phyloP scores from a whole-genome alignment of 768 basidiomycete species.

The Suillus tomentosus region DNA sequence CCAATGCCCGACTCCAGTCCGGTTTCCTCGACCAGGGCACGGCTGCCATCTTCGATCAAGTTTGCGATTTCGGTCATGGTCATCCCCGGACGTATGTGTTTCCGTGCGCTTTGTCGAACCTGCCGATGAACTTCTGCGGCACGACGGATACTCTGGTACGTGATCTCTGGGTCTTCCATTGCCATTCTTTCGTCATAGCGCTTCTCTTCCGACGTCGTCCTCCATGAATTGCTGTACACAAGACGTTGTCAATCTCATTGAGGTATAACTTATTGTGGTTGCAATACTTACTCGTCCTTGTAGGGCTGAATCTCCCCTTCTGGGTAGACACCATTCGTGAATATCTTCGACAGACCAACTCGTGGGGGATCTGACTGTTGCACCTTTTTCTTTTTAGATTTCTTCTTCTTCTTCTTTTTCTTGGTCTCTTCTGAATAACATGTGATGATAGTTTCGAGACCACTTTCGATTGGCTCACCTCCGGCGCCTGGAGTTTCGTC shows the following conservation, averaged over 20 bases:
- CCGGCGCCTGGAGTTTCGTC: conserved; percentile 23
- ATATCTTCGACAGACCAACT: conserved; percentile 86
- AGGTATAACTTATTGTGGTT: not conserved
- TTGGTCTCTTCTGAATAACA: conserved; percentile 41
- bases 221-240: conserved; percentile 74
- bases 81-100: conserved; percentile 90
- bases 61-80: conserved; percentile 92
- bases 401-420: conserved; percentile 95
- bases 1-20: conserved; percentile 87
- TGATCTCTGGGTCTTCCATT: conserved; percentile 79
- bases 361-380: conserved; percentile 93
- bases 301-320: conserved; percentile 92
- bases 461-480: conserved; percentile 27
- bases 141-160: conserved; percentile 87
- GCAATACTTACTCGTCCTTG: conserved; percentile 76
- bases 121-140: conserved; percentile 96
- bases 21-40: conserved; percentile 90
- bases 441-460: not conserved
- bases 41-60: conserved; percentile 87
- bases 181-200: conserved; percentile 77
- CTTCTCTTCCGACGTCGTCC: conserved; percentile 90
- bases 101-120: conserved; percentile 80
- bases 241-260: conserved; percentile 5
- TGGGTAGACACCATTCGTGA: conserved; percentile 83
- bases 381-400: conserved; percentile 80